Conservation (phyloP, 306 rosid species). For the Gastrolobium bilobum region DNA sequence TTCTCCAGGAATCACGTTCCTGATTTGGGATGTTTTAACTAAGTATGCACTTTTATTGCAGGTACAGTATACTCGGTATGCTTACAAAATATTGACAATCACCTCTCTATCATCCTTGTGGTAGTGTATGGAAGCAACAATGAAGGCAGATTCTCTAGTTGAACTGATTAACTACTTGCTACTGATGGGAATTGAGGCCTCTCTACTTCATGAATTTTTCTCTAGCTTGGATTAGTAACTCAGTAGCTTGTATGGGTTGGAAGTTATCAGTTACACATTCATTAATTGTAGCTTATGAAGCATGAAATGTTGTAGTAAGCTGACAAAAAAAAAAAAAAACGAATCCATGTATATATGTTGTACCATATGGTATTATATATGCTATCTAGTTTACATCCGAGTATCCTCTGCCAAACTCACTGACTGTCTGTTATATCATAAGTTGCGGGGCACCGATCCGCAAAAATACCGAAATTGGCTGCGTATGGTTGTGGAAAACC, state of each 20-base stretch:
- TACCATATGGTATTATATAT: slow-evolving; percentile 12
- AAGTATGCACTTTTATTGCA: not conserved
- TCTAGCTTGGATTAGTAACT: slow-evolving; percentile 34
- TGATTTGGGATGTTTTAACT: not conserved
- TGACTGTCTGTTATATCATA: slow-evolving; percentile 28
- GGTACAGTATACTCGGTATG: slow-evolving; percentile 29
- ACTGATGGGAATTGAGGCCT: slow-evolving; percentile 21
- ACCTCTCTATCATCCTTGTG: slow-evolving; percentile 13
- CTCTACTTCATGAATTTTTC: slow-evolving; percentile 25
- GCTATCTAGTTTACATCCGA: slow-evolving; percentile 35
- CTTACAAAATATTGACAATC: slow-evolving; percentile 24
- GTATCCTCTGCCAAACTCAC: slow-evolving; percentile 42
- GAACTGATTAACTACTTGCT: not conserved
- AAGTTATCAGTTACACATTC: slow-evolving; percentile 36
- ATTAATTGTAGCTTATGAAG: slow-evolving; percentile 42
- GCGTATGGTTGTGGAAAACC: slow-evolving; percentile 53
- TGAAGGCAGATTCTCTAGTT: slow-evolving; percentile 18
- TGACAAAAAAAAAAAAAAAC: slow-evolving; percentile 31
- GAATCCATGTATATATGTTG: slow-evolving; percentile 32
- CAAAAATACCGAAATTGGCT: slow-evolving; percentile 54
- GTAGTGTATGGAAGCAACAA: slow-evolving; percentile 19
- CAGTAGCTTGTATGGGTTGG: slow-evolving; percentile 25
- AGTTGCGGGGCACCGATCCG: slow-evolving; percentile 49
- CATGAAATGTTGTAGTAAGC: slow-evolving; percentile 34
- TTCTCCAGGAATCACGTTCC: slow-evolving; percentile 20